Evolutionary conservation across 352 stramenopile genomes (phyloP).

Genomic region (Globisporangium carolinianum): DNA sequence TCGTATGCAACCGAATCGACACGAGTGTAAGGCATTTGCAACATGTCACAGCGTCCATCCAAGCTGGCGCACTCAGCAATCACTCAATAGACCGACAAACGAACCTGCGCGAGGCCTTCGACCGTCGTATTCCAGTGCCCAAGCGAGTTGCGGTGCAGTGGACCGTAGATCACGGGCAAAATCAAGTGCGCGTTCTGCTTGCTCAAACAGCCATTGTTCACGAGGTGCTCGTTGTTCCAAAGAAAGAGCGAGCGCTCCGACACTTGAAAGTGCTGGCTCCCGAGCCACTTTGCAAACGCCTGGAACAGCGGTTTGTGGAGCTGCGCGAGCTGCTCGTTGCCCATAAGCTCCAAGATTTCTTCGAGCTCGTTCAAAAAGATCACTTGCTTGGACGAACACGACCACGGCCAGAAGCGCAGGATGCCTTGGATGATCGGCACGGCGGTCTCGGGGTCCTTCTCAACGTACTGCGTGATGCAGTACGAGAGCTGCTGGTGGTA

Average conservation of each 20-base stretch:
- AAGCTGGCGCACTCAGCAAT: too few species aligned
- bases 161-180: constrained; percentile 92
- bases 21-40: background rate
- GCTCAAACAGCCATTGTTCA: constrained; percentile 93
- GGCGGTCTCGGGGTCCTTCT: constrained; percentile 97
- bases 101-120: constrained; percentile 87
- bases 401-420: constrained; percentile 95
- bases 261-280: constrained; percentile 94
- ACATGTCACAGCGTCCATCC: too few species aligned
- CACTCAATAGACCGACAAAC: constrained; percentile 1
- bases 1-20: constrained; percentile 4
- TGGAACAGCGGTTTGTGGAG: constrained; percentile 78
- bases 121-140: constrained; percentile 97
- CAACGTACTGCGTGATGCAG: constrained; percentile 99
- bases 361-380: constrained; percentile 98
- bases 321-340: constrained; percentile 66
- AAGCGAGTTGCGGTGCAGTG: constrained; percentile 82
- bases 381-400: constrained; percentile 91
- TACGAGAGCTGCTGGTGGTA: constrained; percentile 99
- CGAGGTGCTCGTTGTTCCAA: constrained; percentile 98
- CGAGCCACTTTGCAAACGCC: constrained; percentile 84
- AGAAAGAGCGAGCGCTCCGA: constrained; percentile 96
- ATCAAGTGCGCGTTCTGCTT: constrained; percentile 91
- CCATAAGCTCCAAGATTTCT: constrained; percentile 97
- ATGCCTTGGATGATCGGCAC: constrained; percentile 93